A percentile compares a stretch with the other conserved stretches of the same genome.
These are phyloP conservation scores for Lecanicillium sp. DNA, from an alignment of 2,329 filamentous ascomycete genomes.

Conservation along the genomic window DNA sequence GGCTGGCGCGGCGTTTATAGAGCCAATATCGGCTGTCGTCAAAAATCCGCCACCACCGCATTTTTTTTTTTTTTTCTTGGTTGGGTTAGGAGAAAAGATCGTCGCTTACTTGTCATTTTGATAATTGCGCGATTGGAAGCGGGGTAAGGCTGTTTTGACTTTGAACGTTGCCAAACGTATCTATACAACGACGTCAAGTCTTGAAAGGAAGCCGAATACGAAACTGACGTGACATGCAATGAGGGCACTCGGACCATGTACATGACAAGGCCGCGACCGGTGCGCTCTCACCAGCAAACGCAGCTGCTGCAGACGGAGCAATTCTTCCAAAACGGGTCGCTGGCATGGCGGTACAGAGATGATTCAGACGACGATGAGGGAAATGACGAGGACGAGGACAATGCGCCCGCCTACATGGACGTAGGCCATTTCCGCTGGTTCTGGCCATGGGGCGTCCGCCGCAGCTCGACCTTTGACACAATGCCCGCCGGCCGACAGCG, in stretches of 20 bases:
- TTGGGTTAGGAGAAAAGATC: too few relatives aligned
- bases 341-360: conserved; percentile 5
- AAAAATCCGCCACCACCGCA: too few relatives aligned
- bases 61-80: too few relatives aligned
- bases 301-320: conserved; percentile 10
- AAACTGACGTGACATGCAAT: too few relatives aligned
- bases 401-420: conserved; percentile 8
- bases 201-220: too few relatives aligned
- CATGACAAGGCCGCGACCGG: conserved; percentile 8
- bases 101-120: too few relatives aligned
- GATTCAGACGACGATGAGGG: neutral
- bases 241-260: conserved; percentile 1
- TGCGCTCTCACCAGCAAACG: conserved; percentile 6
- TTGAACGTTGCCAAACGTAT: too few relatives aligned
- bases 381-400: neutral
- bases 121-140: too few relatives aligned
- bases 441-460: conserved; percentile 11
- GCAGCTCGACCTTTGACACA: conserved; percentile 11
- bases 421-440: conserved; percentile 11
- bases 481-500: conserved; percentile 7
- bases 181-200: too few relatives aligned
- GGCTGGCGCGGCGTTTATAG: neutral
- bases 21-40: neutral
- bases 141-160: too few relatives aligned
- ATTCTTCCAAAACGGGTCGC: conserved; percentile 11